Evolutionary conservation across 768 basidiomycete genomes (phyloP).

Genomic region (Hygrophorus russula): DNA sequence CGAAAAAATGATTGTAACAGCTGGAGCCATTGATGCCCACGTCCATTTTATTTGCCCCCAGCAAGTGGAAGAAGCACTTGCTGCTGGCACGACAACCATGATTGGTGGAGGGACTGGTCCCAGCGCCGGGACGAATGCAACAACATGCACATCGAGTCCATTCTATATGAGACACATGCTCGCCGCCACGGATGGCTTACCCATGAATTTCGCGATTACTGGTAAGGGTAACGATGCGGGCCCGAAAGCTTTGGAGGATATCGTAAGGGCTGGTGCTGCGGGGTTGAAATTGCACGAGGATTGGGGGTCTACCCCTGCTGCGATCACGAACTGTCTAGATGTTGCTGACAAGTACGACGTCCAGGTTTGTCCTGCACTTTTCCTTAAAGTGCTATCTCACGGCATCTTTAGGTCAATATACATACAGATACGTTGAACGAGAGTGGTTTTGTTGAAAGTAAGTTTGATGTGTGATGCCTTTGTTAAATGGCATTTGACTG

Average conservation of each 20-base stretch:
- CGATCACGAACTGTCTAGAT: conserved; percentile 65
- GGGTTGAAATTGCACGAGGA: conserved; percentile 97
- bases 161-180: conserved; percentile 91
- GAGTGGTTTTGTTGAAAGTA: conserved; percentile 93
- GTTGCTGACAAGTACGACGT: conserved; percentile 90
- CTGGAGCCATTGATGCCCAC: conserved; percentile 88
- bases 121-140: conserved; percentile 79
- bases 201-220: conserved; percentile 91
- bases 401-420: conserved; percentile 57
- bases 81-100: conserved; percentile 82
- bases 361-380: conserved; percentile 42
- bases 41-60: conserved; percentile 95
- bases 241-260: conserved; percentile 59
- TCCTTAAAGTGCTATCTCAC: not conserved
- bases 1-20: conserved; percentile 88
- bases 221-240: conserved; percentile 95
- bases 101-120: conserved; percentile 97
- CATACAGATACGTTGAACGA: conserved; percentile 98
- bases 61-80: conserved; percentile 77
- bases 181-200: conserved; percentile 77
- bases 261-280: conserved; percentile 72
- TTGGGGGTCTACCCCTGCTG: conserved; percentile 87
- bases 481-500: not conserved
- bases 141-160: conserved; percentile 86
- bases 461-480: conserved; percentile 13